Percentiles rank a stretch among this genome's conserved stretches.
Evolutionary conservation across 2,329 filamentous ascomycete genomes (phyloP).

Genomic region (Hyphodiscus sp.): DNA sequence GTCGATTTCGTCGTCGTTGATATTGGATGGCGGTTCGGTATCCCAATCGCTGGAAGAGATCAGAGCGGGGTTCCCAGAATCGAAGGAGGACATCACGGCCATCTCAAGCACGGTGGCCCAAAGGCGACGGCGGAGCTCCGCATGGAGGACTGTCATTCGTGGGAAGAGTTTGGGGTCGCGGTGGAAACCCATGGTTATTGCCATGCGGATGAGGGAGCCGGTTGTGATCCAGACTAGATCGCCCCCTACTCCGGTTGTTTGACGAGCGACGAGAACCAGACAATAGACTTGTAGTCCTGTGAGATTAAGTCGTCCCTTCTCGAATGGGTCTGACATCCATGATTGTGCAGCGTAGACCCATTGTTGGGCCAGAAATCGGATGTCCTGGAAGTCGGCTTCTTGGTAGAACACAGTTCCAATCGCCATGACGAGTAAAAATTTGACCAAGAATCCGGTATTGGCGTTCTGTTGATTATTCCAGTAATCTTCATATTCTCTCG

Average conservation of each 20-base stretch:
- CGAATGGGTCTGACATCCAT: conserved; percentile 26
- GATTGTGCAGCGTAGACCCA: conserved; percentile 11
- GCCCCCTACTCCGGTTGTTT: conserved; percentile 39
- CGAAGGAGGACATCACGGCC: conserved; percentile 38
- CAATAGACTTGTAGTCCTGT: conserved; percentile 44
- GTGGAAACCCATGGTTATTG: conserved; percentile 51
- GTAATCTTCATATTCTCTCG: conserved; percentile 34
- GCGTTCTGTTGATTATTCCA: conserved; percentile 28
- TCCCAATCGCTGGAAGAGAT: conserved; percentile 43
- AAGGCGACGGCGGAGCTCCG: conserved; percentile 47
- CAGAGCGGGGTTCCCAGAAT: conserved; percentile 43
- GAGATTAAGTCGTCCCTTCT: conserved; percentile 42
- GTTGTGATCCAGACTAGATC: conserved; percentile 46
- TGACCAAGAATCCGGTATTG: conserved; percentile 2
- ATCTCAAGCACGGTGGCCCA: conserved; percentile 47
- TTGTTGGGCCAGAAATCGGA: conserved; percentile 2
- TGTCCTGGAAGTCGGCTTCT: not conserved
- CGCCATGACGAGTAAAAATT: conserved; percentile 16
- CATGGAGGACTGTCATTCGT: conserved; percentile 38
- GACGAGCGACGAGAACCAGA: conserved; percentile 44
- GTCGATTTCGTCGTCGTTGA: conserved; percentile 43
- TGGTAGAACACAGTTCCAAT: conserved; percentile 12
- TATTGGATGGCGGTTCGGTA: conserved; percentile 41
- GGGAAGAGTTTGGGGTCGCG: conserved; percentile 45
- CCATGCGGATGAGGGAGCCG: conserved; percentile 43